Conservation (phyloP, 1,284 basidiomycete species). For the Cryptococcus hybrid region DNA sequence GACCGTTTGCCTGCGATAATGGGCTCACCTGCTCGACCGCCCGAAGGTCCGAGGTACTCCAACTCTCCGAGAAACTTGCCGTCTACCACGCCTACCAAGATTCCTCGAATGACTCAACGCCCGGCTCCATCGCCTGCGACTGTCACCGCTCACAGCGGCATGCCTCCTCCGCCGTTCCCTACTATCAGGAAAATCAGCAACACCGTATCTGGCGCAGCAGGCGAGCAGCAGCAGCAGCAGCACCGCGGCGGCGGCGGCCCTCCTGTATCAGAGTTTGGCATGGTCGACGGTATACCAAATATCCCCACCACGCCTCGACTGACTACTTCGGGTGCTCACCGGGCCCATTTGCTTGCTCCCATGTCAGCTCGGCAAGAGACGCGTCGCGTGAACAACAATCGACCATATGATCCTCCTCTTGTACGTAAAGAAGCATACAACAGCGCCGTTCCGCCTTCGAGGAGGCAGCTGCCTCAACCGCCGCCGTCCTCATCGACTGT, state of each 20-base stretch:
- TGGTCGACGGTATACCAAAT: constrained; percentile 11
- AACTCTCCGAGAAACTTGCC: constrained; percentile 25
- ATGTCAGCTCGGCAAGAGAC: constrained; percentile 34
- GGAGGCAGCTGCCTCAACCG: constrained; percentile 60
- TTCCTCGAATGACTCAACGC: constrained; percentile 79
- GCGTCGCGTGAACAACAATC: constrained; percentile 9
- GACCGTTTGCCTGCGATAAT: constrained; percentile 82
- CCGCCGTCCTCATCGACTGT: constrained; percentile 40
- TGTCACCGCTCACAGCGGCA: not conserved
- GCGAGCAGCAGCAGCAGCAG: constrained; percentile 19
- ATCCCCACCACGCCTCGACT: constrained; percentile 14
- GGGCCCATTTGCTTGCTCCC: constrained; percentile 39
- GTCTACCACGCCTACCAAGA: constrained; percentile 72
- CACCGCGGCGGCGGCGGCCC: not conserved
- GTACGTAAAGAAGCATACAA: constrained; percentile 10
- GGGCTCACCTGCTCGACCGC: constrained; percentile 68
- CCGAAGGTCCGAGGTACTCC: constrained; percentile 24
- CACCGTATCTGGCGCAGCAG: constrained; percentile 1
- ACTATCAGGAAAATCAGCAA: constrained; percentile 16
- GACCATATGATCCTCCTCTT: not conserved
- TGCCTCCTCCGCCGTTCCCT: constrained; percentile 10
- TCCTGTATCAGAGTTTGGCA: constrained; percentile 27
- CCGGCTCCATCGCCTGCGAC: constrained; percentile 31
- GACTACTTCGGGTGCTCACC: constrained; percentile 31
- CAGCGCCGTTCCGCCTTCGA: constrained; percentile 42